These are phyloP conservation scores for Rosa lucieae DNA, from an alignment of 306 rosid genomes.

Conservation along the genomic window DNA sequence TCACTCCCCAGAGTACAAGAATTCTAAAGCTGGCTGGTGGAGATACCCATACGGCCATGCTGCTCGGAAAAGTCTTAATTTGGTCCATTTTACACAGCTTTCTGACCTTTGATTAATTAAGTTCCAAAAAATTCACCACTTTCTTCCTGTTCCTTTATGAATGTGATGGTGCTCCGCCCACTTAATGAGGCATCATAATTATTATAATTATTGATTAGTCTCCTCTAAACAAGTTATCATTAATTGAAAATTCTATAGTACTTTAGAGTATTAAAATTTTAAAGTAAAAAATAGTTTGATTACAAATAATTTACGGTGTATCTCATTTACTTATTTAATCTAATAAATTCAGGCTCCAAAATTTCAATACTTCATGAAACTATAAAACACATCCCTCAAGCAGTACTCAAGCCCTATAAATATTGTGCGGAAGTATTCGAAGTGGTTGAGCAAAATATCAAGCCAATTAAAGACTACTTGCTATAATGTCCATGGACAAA, in stretches of 20 bases:
- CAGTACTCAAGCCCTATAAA: not conserved
- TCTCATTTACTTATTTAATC: too few relatives aligned
- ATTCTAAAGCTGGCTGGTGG: not conserved
- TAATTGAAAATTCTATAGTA: too few relatives aligned
- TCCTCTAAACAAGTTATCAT: too few relatives aligned
- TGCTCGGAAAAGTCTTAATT: not conserved
- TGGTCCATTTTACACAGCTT: not conserved
- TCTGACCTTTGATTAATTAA: not conserved
- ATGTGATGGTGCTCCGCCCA: not conserved
- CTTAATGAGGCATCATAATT: not conserved
- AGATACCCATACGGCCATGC: not conserved
- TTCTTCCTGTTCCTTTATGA: not conserved
- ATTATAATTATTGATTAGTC: not conserved
- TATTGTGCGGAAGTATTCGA: not conserved
- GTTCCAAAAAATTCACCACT: not conserved
- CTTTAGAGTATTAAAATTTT: too few relatives aligned
- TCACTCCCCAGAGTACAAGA: not conserved
- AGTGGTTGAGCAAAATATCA: not conserved
- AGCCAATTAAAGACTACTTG: not conserved
- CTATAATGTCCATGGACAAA: not conserved
- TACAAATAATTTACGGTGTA: too few relatives aligned
- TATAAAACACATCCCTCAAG: not conserved
- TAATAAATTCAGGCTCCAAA: too few relatives aligned
- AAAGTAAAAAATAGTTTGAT: too few relatives aligned
- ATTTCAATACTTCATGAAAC: too few relatives aligned